phyloP scores from a whole-genome alignment of 2,329 filamentous ascomycete genomes.

The Neurospora crassa region DNA sequence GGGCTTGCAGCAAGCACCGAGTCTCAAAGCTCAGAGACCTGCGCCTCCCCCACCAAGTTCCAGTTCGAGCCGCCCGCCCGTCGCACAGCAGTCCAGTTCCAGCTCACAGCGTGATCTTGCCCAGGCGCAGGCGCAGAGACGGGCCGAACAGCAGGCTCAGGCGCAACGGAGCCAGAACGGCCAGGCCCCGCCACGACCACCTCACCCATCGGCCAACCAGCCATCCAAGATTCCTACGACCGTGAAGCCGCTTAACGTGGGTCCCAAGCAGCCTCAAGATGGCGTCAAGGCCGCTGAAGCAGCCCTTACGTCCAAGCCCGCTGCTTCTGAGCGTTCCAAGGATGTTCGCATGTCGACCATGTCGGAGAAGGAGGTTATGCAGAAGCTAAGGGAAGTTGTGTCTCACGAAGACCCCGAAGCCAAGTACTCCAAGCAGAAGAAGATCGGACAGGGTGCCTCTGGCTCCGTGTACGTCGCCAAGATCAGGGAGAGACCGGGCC shows the following conservation, averaged over 20 bases:
- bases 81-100: slow-evolving; percentile 41
- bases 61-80: slow-evolving; percentile 33
- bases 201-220: slow-evolving; percentile 7
- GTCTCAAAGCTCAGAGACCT: slow-evolving; percentile 63
- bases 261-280: slow-evolving; percentile 55
- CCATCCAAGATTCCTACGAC: slow-evolving; percentile 47
- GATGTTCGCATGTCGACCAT: slow-evolving; percentile 98
- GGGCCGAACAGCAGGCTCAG: slow-evolving; percentile 40
- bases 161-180: slow-evolving; percentile 19
- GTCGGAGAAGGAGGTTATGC: slow-evolving; percentile 96
- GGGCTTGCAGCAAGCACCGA: slow-evolving; percentile 43
- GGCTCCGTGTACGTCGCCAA: slow-evolving; percentile 97
- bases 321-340: slow-evolving; percentile 65
- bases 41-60: slow-evolving; percentile 59
- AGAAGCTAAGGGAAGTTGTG: slow-evolving; percentile 84
- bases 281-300: slow-evolving; percentile 83
- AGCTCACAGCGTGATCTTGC: slow-evolving; percentile 33
- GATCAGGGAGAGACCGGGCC: slow-evolving; percentile 44
- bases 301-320: slow-evolving; percentile 74
- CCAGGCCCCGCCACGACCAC: neutral
- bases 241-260: slow-evolving; percentile 73
- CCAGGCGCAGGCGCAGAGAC: slow-evolving; percentile 33
- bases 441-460: slow-evolving; percentile 96
- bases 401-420: slow-evolving; percentile 91
- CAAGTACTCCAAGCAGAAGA: slow-evolving; percentile 98